phyloP scores from a whole-genome alignment of 2,329 filamentous ascomycete genomes.

The Macrophomina pseudophaseolina region DNA sequence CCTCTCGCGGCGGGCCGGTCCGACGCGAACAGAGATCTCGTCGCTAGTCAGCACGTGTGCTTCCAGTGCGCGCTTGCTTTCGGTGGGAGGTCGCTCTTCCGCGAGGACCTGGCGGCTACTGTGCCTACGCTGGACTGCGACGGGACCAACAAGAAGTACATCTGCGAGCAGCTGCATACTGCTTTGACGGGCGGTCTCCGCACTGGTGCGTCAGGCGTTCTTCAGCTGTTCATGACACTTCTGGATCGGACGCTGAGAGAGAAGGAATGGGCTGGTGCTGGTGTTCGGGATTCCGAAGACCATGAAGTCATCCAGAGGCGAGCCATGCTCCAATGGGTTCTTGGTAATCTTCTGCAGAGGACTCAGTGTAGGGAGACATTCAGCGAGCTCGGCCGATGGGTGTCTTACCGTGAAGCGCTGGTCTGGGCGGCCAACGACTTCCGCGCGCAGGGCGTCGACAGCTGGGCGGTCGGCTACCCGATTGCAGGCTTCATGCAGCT shows the following conservation, averaged over 20 bases:
- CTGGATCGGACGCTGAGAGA: conserved; percentile 35
- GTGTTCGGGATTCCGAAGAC: conserved; percentile 6
- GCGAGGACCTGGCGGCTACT: conserved; percentile 37
- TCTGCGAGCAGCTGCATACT: conserved; percentile 40
- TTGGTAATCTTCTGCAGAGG: conserved; percentile 36
- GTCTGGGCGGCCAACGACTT: conserved; percentile 38
- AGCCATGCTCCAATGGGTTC: conserved; percentile 38
- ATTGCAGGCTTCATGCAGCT: conserved; percentile 36
- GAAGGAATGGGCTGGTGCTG: conserved; percentile 38
- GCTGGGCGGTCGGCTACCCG: conserved; percentile 41
- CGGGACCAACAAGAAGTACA: conserved; percentile 40
- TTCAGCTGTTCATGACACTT: conserved; percentile 41
- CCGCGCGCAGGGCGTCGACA: conserved; percentile 34
- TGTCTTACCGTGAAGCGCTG: conserved; percentile 36
- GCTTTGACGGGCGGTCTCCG: conserved; percentile 38
- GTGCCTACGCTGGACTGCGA: conserved; percentile 38
- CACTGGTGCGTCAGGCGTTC: conserved; percentile 38
- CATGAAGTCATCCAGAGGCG: conserved; percentile 32
- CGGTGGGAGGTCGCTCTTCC: conserved; percentile 37
- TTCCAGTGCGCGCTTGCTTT: conserved; percentile 41
- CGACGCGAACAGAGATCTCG: conserved; percentile 33
- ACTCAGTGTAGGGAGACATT: conserved; percentile 40
- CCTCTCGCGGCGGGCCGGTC: conserved; percentile 39
- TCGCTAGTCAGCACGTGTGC: conserved; percentile 42
- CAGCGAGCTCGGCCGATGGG: conserved; percentile 38